Conservation (phyloP, 2,329 filamentous ascomycete species). For the Xylariales sp. region DNA sequence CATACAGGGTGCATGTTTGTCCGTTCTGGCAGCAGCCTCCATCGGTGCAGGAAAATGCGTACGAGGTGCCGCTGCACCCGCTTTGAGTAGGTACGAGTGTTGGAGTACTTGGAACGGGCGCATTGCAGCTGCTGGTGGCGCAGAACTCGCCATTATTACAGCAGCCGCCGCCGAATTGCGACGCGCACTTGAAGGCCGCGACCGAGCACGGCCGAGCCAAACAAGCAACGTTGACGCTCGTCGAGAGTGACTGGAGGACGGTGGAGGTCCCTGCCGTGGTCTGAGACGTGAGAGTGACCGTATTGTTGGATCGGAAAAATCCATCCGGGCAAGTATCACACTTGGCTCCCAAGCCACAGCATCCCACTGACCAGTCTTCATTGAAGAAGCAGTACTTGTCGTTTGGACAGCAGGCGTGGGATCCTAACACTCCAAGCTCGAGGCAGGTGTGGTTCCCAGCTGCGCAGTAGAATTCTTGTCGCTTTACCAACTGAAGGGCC, state of each 20-base stretch:
- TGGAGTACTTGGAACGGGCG: not conserved
- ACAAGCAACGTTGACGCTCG: slow-evolving; percentile 4
- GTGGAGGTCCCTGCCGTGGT: slow-evolving; percentile 15
- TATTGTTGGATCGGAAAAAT: slow-evolving; percentile 25
- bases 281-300: slow-evolving; percentile 21
- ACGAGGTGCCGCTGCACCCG: slow-evolving; percentile 2
- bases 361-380: slow-evolving; percentile 15
- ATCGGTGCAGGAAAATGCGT: not conserved
- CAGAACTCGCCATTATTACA: slow-evolving; percentile 41
- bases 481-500: slow-evolving; percentile 1
- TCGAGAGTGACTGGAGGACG: slow-evolving; percentile 9
- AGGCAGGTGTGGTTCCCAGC: slow-evolving; percentile 5
- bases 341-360: slow-evolving; percentile 26
- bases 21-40: slow-evolving; percentile 2
- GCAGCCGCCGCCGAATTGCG: slow-evolving; percentile 41
- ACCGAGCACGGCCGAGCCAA: slow-evolving; percentile 19
- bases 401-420: slow-evolving; percentile 20
- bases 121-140: slow-evolving; percentile 4
- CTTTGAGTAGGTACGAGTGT: slow-evolving; percentile 4
- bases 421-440: slow-evolving; percentile 5
- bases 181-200: slow-evolving; percentile 38
- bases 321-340: slow-evolving; percentile 27
- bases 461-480: slow-evolving; percentile 2
- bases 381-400: slow-evolving; percentile 28
- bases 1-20: slow-evolving; percentile 21